Evolutionary conservation across 108 stramenopile species (phyloP), one percentile per base, ranked within the genome.

Genomic region (Thalassiosira profunda): DNA sequence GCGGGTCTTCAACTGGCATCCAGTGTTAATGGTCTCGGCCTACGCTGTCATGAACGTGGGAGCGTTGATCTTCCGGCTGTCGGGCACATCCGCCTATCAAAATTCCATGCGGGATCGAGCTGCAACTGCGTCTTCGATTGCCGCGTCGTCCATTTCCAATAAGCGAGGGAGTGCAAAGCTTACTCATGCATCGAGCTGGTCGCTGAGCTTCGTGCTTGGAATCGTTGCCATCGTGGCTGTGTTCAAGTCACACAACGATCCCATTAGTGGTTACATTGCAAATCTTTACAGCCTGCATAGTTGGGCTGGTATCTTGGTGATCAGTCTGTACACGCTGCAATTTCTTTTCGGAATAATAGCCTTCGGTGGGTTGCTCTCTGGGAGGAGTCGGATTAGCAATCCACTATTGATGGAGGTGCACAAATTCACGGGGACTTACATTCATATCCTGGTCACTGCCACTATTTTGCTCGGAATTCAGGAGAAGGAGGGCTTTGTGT

Each of bases 1-100:
- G 45, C 65, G 58, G n/a, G 87, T 87, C 29, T 93, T 93, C 79
- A 90, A 90, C 65, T 90, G 84, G 81, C 92, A 93, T 85, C 88
- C 89, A 10, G 61, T 93, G 15, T 42, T 86, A 11, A 93, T 93
- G 92, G 69, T 85, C 23, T 36, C 66, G 10, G 74, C 84, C 58
- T 90, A 86, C 67, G 65, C 67, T 5, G 64, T 90, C 57, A 87
- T 93, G 86, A 89, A 86, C 41, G 72, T 82, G 23, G 80, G 84
- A 21, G 49, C 68, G 15, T 41, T 92, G 12, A 67, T 73, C 24
- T 92, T 89, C 74, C 61, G 82, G 63, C 57, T 67, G 20, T 70
- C 62, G 18, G 48, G 61, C 36, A 64, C 66, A 5, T 63, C 69
- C 7, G 63, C 46, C 10, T 75, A 61, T 37, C 57, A 57, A 38